Percentiles rank a stretch among this genome's conserved stretches.
phyloP scores from a whole-genome alignment of 2,329 filamentous ascomycete genomes.

The Penicillium aurantiogriseum region DNA sequence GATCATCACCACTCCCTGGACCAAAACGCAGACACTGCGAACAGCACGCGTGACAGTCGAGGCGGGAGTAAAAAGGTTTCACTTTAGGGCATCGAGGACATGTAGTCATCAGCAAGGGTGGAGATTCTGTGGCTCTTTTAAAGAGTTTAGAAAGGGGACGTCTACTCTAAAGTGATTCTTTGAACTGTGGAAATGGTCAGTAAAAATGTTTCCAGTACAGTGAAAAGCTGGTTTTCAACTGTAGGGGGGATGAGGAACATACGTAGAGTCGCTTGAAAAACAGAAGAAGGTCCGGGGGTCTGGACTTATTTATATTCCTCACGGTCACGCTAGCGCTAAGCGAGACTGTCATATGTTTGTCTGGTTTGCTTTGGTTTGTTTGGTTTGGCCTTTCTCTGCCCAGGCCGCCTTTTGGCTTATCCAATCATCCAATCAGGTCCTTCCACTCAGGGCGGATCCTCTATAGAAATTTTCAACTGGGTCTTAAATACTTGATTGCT shows the following conservation, averaged over 20 bases:
- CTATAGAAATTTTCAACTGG: background rate
- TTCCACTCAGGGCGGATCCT: background rate
- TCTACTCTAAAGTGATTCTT: slow-evolving; percentile 99
- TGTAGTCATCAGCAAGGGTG: slow-evolving; percentile 90
- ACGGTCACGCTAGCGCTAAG: slow-evolving; percentile 27
- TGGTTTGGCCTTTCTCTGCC: background rate
- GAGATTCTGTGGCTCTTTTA: slow-evolving; percentile 87
- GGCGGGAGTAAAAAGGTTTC: slow-evolving; percentile 62
- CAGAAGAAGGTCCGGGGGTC: slow-evolving; percentile 28
- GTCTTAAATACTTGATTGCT: background rate
- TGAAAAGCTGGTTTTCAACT: slow-evolving; percentile 10
- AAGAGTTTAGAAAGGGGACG: slow-evolving; percentile 86
- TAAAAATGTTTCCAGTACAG: slow-evolving; percentile 17
- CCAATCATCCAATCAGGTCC: background rate
- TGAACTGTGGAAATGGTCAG: slow-evolving; percentile 44
- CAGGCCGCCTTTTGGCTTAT: background rate
- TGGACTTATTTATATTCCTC: slow-evolving; percentile 30
- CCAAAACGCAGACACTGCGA: slow-evolving; percentile 42
- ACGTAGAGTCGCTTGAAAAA: slow-evolving; percentile 48
- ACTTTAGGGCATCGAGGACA: slow-evolving; percentile 88
- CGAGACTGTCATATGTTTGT: slow-evolving; percentile 25
- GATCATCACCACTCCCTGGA: slow-evolving; percentile 95
- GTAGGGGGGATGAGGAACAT: slow-evolving; percentile 31
- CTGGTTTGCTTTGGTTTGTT: slow-evolving; percentile 11
- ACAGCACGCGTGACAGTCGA: slow-evolving; percentile 40